Percentiles rank a stretch among this genome's conserved stretches.
phyloP scores from a whole-genome alignment of 192 early-diverging fungal species.

The Funneliformis mosseae region DNA sequence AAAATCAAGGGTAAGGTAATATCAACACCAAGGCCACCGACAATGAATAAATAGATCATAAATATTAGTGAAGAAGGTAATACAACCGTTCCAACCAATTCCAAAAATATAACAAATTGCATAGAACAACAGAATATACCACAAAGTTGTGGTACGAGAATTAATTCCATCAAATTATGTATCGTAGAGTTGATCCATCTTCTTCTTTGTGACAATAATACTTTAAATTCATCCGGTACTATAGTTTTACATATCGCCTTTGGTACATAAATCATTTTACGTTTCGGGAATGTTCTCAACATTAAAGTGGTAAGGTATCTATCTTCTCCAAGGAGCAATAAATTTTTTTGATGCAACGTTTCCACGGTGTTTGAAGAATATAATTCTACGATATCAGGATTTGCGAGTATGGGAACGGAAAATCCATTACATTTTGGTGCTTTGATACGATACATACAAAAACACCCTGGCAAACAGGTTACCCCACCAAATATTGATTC shows the following conservation, averaged over 20 bases:
- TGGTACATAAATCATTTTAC: constrained; percentile 88
- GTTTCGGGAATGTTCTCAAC: constrained; percentile 81
- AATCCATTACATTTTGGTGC: constrained; percentile 66
- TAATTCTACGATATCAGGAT: constrained; percentile 83
- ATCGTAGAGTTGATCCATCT: constrained; percentile 97
- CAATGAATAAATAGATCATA: constrained; percentile 56
- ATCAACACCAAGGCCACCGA: constrained; percentile 40
- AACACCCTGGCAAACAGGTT: constrained; percentile 95
- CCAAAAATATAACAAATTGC: constrained; percentile 77
- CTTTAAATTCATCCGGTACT: constrained; percentile 80
- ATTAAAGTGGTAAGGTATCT: constrained; percentile 86
- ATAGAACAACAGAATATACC: constrained; percentile 88
- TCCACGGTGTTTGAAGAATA: constrained; percentile 81
- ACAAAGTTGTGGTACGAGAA: constrained; percentile 87
- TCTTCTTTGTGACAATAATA: constrained; percentile 87
- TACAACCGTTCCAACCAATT: constrained; percentile 74
- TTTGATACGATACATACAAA: constrained; percentile 98
- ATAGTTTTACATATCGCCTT: constrained; percentile 83
- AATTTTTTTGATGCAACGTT: constrained; percentile 84
- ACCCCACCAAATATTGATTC: constrained; percentile 97
- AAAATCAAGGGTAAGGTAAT: constrained; percentile 68
- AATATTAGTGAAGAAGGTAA: constrained; percentile 67
- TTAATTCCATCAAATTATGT: constrained; percentile 86
- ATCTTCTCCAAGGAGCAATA: constrained; percentile 85
- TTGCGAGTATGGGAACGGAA: constrained; percentile 83